Base-by-base conservation (phyloP, 495 filamentous ascomycete genomes). In the Hypoxylon lienhwacheense region DNA sequence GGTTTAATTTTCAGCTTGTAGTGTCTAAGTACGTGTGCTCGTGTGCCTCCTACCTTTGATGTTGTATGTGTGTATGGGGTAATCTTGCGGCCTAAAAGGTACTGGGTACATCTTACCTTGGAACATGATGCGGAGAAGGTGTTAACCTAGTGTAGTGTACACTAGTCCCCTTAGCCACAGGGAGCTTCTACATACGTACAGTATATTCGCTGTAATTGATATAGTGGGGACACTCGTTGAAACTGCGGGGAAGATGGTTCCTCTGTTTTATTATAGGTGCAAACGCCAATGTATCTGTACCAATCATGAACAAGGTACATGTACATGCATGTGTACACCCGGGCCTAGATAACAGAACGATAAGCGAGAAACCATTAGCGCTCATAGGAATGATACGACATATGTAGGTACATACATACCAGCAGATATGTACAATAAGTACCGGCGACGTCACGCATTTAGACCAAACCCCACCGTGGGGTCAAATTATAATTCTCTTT, bases 401-500 rank as follows among this genome's bases (percentile, higher is more conserved):
- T 53, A 26, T 17, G 11, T 25, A 37, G 7, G n/a, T 36, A 39
- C 31, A 25, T 37, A 12, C 15, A 17, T 22, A 40, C n/a, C n/a
- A n/a, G n/a, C n/a, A n/a, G n/a, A n/a, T n/a, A 26, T 7, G 6
- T 24, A 24, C 2, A 37, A 21, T 8, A n/a, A 21, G 12, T 19
- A 36, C n/a, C n/a, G 12, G 34, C 50, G 50, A 54, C 50, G 47
- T 45, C 33, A 59, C 46, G 21, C 32, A 42, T 25, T 22, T 22
- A 36, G n/a, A 22, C 11, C 14, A 12, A 37, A 59, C 63, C 66
- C 66, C 66, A 57, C 63, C 45, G 64, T 61, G 66, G 64, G 66
- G 63, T 61, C 35, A 44, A 54, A 59, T 55, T 61, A 51, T 53
- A 48, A 35, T 12, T 31, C 8, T n/a, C 24, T 14, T 17, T 45